Percentiles rank a stretch among this genome's conserved stretches.
These are phyloP conservation scores for Colletotrichum caudatum DNA, from an alignment of 2,329 filamentous ascomycete species.

Conservation along the genomic window DNA sequence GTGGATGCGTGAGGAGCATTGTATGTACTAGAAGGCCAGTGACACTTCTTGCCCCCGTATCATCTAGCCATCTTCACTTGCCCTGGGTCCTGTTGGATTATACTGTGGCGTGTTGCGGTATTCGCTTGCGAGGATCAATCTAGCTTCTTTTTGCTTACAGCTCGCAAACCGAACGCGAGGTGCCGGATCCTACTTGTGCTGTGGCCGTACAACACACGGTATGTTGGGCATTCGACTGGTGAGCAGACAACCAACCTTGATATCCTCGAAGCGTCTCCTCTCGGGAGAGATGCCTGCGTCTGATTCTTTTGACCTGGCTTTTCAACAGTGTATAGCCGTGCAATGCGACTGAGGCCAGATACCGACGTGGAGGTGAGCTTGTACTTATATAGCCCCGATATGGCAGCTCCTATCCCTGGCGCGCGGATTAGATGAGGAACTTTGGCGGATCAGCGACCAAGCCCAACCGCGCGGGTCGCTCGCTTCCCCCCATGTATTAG, in stretches of 20 bases:
- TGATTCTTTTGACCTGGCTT: neutral
- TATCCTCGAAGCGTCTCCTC: neutral
- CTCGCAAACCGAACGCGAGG: neutral
- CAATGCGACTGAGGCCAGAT: neutral
- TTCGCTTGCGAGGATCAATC: conserved; percentile 36
- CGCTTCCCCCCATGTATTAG: neutral
- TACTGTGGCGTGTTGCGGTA: conserved; percentile 33
- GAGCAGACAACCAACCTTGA: neutral
- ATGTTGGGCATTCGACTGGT: neutral
- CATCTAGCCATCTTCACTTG: conserved; percentile 25
- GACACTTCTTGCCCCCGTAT: conserved; percentile 9
- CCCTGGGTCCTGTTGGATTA: conserved; percentile 36
- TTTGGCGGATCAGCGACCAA: neutral
- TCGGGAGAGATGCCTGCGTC: neutral
- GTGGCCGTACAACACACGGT: neutral
- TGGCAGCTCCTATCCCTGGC: neutral
- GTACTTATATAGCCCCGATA: neutral
- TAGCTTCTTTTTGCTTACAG: conserved; percentile 24
- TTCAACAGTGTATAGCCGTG: neutral
- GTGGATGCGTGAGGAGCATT: conserved; percentile 24
- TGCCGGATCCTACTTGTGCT: neutral
- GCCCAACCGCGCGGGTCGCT: neutral
- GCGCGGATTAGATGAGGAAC: neutral
- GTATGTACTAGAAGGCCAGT: conserved; percentile 39
- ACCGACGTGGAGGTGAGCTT: neutral